phyloP scores from a whole-genome alignment of 2,329 filamentous ascomycete genomes.

The Pseudopyricularia javanii region DNA sequence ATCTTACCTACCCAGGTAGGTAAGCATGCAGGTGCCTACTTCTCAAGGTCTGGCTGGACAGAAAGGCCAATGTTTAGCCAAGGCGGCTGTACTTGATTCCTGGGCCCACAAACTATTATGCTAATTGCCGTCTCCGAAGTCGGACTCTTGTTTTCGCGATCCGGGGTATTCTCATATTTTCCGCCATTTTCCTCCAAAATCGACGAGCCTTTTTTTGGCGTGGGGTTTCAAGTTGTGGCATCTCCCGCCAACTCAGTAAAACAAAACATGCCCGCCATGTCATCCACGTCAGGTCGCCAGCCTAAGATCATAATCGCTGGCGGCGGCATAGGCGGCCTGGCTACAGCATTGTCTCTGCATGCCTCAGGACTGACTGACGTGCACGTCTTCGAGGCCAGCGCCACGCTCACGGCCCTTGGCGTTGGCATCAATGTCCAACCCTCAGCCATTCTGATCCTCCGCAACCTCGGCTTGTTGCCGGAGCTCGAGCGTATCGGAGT shows the following conservation, averaged over 20 bases:
- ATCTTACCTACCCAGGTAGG: too few relatives aligned
- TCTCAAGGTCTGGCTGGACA: too few relatives aligned
- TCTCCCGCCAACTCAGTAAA: not conserved
- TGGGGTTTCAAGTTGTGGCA: not conserved
- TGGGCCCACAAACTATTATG: too few relatives aligned
- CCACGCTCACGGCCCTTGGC: not conserved
- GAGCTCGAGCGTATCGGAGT: not conserved
- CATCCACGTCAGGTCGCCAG: not conserved
- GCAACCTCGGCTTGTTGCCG: not conserved
- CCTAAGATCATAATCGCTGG: not conserved
- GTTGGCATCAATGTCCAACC: not conserved
- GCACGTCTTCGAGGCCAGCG: not conserved
- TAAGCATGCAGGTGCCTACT: too few relatives aligned
- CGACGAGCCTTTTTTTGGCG: not conserved
- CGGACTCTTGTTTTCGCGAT: too few relatives aligned
- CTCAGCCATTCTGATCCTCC: not conserved
- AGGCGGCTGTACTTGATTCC: too few relatives aligned
- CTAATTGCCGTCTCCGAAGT: too few relatives aligned
- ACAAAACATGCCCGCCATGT: not conserved
- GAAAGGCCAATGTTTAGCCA: too few relatives aligned
- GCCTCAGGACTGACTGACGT: not conserved
- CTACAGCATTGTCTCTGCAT: not conserved
- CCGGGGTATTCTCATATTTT: not conserved
- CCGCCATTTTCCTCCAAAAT: not conserved
- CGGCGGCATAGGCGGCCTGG: not conserved